These are phyloP conservation scores for Emmonsiellopsis sp. DNA, from an alignment of 2,329 filamentous ascomycete genomes.

Conservation along the genomic window DNA sequence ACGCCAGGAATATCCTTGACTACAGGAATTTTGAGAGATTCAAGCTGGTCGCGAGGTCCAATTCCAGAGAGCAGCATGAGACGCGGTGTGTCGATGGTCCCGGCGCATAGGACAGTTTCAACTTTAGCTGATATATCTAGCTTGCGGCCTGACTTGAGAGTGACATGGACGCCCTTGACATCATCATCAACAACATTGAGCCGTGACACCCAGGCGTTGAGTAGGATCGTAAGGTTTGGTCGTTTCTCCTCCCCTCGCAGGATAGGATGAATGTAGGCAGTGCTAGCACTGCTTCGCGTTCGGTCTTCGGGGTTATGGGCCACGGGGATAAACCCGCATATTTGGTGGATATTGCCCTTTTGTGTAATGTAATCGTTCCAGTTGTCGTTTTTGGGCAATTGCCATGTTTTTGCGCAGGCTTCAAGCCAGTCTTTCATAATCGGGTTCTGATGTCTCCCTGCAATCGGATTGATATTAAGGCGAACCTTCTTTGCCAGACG, in stretches of 20 bases:
- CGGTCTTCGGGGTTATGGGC: slow-evolving; percentile 87
- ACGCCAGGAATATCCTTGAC: slow-evolving; percentile 54
- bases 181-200: slow-evolving; percentile 61
- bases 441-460: slow-evolving; percentile 77
- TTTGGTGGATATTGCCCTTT: slow-evolving; percentile 59
- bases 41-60: slow-evolving; percentile 43
- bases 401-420: slow-evolving; percentile 39
- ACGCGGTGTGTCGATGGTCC: slow-evolving; percentile 71
- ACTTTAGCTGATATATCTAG: slow-evolving; percentile 51
- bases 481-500: slow-evolving; percentile 72
- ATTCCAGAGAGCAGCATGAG: slow-evolving; percentile 46
- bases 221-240: slow-evolving; percentile 76
- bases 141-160: slow-evolving; percentile 50
- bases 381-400: slow-evolving; percentile 72
- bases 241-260: slow-evolving; percentile 72
- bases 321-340: slow-evolving; percentile 86
- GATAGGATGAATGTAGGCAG: slow-evolving; percentile 89
- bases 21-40: slow-evolving; percentile 46
- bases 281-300: slow-evolving; percentile 72
- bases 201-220: slow-evolving; percentile 78
- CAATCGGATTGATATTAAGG: slow-evolving; percentile 84
- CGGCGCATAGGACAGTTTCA: slow-evolving; percentile 72
- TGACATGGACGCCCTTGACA: slow-evolving; percentile 64
- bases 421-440: slow-evolving; percentile 74
- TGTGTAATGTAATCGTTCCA: slow-evolving; percentile 77